Conservation (phyloP, 1,139 yeast genomes). For the Kodamaea arcana region DNA sequence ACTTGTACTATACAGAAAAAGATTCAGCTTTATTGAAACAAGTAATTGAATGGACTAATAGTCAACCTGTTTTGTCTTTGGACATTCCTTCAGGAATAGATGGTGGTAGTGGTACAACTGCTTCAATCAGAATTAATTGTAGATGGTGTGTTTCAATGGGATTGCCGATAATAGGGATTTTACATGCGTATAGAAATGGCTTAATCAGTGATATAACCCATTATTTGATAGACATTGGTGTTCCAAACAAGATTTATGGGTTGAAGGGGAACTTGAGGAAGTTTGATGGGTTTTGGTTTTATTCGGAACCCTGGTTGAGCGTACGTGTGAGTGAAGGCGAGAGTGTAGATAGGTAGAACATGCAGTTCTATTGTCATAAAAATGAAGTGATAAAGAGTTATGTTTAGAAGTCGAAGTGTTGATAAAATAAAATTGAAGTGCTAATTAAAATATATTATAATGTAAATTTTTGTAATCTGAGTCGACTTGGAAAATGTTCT, state of each 20-base stretch:
- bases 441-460: no score
- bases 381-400: no score
- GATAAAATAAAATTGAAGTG: no score
- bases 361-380: no score
- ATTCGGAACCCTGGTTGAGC: constrained; percentile 32
- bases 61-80: constrained; percentile 56
- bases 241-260: constrained; percentile 51
- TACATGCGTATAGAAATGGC: constrained; percentile 56
- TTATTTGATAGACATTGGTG: constrained; percentile 70
- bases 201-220: constrained; percentile 42
- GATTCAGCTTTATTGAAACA: constrained; percentile 40
- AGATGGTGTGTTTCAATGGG: constrained; percentile 68
- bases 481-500: no score
- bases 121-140: constrained; percentile 29
- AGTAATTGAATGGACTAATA: constrained; percentile 69
- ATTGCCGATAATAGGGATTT: constrained; percentile 64
- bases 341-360: no score
- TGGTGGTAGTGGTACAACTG: constrained; percentile 69
- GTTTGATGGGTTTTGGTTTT: constrained; percentile 44
- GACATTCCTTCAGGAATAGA: constrained; percentile 86
- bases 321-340: constrained; percentile 4
- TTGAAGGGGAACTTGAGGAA: constrained; percentile 39
- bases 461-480: no score
- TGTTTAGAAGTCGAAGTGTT: no score
- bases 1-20: constrained; percentile 34